A percentile compares a stretch with the other conserved stretches of the same genome.
These are phyloP conservation scores for Fusarium sp. DNA, from an alignment of 2,329 filamentous ascomycete genomes.

Conservation along the genomic window DNA sequence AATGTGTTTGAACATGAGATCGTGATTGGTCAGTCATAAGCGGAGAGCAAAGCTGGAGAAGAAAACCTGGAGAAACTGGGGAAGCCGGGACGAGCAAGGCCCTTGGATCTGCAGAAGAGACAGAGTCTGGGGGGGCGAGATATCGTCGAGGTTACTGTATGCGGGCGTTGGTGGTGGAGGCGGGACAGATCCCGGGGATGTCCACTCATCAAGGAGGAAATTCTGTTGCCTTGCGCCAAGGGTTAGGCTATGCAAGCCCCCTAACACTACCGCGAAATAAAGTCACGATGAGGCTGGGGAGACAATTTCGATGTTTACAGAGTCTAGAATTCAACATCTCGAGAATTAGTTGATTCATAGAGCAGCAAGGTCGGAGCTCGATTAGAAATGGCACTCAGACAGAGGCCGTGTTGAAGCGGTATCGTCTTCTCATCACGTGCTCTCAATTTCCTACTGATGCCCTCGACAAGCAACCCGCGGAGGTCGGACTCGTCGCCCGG, in stretches of 20 bases:
- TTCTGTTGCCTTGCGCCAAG: constrained; percentile 39
- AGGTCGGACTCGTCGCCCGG: neutral
- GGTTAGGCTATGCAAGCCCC: constrained; percentile 12
- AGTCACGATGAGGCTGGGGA: constrained; percentile 3
- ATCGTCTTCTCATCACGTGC: neutral
- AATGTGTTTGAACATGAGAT: constrained; percentile 1
- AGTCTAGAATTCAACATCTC: neutral
- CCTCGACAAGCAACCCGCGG: neutral
- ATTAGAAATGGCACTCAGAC: neutral
- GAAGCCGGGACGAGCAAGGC: neutral
- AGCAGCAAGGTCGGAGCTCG: neutral
- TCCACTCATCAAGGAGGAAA: constrained; percentile 30
- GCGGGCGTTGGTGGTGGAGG: constrained; percentile 26
- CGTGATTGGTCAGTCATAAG: constrained; percentile 20
- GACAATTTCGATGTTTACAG: neutral
- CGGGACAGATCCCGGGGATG: constrained; percentile 17
- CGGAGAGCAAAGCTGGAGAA: constrained; percentile 12
- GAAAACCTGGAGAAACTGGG: constrained; percentile 26
- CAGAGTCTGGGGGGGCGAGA: neutral
- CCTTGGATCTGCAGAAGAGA: neutral
- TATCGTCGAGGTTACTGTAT: neutral
- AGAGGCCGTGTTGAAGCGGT: neutral
- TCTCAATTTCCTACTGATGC: neutral
- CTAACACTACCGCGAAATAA: neutral
- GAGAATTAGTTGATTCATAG: neutral